Base-by-base conservation (phyloP, 441 rosid genomes). In the Cnidoscolus chayamansa region DNA sequence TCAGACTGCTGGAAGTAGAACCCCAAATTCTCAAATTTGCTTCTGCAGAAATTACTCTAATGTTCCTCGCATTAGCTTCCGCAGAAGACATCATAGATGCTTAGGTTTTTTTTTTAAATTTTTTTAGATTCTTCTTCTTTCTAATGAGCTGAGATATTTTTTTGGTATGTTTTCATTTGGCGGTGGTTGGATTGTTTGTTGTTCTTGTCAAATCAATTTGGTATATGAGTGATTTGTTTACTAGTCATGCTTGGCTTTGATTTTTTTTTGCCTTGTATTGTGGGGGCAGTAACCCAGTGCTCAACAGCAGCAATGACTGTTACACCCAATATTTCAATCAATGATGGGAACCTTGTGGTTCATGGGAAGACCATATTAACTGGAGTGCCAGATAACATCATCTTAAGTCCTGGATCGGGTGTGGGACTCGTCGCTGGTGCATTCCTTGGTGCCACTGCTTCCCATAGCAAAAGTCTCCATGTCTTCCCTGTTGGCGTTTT, bases 291-390 rank as follows among this genome's bases (percentile, higher is more conserved):
- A 50, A 35, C 65, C 13, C 76, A 76, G 81, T 37, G 76, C 76
- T 59, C 71, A 67, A 77, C 66, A 75, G 40, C 72, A 69, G 83
- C 75, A 76, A 92, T 94, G 98, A 90, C 98, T 74, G 86, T 94
- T 60, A 89, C 92, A 7, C 88, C 94, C 31, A 79, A 72, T 35
- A 90, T 92, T 81, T 88, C 90, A 31, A 81, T 94, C 83, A 88
- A 79, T 37, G 89, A 90, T 54, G 91, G 97, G 68, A 86, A 84
- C 84, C 90, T 94, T 63, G 89, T 92, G 80, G 98, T 89, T 75
- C 94, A 90, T 56, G 98, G 99, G 53, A 94, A 92, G 84, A 88
- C 96, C 63, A 85, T 94, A 12, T 73, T 94, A 15, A 94, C 89
- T 5, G 96, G 97, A 68, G 90, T 94, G 59, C 93, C 98, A 0